phyloP scores from a whole-genome alignment of 2,329 filamentous ascomycete species.

The Macroventuria anomochaeta region DNA sequence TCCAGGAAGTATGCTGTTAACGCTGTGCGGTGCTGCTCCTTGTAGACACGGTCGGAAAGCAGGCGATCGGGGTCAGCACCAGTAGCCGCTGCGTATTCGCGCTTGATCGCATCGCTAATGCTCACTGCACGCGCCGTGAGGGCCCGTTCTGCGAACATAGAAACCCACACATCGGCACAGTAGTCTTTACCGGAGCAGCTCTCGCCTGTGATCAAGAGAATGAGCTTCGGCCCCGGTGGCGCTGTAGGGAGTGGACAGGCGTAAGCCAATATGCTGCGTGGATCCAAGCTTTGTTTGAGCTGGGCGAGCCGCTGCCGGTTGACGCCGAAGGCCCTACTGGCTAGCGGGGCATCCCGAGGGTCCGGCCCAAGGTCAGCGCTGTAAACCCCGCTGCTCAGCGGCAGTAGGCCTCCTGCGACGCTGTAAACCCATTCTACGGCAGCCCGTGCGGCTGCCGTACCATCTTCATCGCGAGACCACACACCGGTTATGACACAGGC shows the following conservation, averaged over 20 bases:
- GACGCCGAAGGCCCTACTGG: constrained; percentile 62
- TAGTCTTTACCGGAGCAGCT: constrained; percentile 66
- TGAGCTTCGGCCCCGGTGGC: constrained; percentile 27
- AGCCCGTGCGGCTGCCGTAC: constrained; percentile 48
- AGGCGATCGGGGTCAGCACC: constrained; percentile 59
- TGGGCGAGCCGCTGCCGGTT: constrained; percentile 58
- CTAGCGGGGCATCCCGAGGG: constrained; percentile 61
- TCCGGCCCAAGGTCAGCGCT: constrained; percentile 69
- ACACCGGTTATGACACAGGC: constrained; percentile 69
- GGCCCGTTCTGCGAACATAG: constrained; percentile 42
- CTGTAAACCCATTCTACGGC: constrained; percentile 64
- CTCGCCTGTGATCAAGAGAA: constrained; percentile 61
- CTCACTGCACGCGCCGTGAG: constrained; percentile 56
- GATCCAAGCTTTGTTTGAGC: constrained; percentile 61
- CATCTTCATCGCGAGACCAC: constrained; percentile 63
- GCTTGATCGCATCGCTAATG: constrained; percentile 61
- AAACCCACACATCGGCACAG: constrained; percentile 62
- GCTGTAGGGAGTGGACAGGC: constrained; percentile 60
- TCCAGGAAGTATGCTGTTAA: constrained; percentile 61
- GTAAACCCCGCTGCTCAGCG: constrained; percentile 61
- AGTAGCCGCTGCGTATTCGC: constrained; percentile 59
- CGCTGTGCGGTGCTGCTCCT: constrained; percentile 63
- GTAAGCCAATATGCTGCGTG: constrained; percentile 60
- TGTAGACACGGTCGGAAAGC: constrained; percentile 63
- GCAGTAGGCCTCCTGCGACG: constrained; percentile 56